Evolutionary conservation across 1,284 basidiomycete species (phyloP).

Genomic region (Ustilago bromivora): DNA sequence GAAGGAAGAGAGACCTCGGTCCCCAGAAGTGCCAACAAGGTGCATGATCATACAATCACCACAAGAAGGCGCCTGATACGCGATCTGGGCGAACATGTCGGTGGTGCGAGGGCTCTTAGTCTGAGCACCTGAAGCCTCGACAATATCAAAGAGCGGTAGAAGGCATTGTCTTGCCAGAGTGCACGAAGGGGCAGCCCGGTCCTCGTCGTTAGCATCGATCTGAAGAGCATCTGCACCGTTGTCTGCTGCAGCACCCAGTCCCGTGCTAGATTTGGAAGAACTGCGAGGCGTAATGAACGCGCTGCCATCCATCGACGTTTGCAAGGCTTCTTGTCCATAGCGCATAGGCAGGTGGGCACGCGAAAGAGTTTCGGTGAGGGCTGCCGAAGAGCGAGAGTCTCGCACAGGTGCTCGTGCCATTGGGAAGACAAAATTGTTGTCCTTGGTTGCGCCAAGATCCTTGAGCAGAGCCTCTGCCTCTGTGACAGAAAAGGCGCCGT

Average conservation of each 20-base stretch:
- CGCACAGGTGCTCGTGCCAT: conserved; percentile 6
- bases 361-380: conserved; percentile 3
- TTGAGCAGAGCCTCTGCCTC: conserved; percentile 22
- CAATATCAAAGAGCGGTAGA: background rate
- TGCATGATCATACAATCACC: conserved; percentile 30
- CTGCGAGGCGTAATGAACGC: conserved; percentile 9
- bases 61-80: conserved; percentile 10
- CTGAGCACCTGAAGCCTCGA: background rate
- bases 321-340: conserved; percentile 7
- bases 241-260: background rate
- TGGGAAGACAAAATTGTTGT: background rate
- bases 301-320: conserved; percentile 23
- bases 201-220: conserved; percentile 8
- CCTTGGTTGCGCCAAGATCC: conserved; percentile 17
- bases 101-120: conserved; percentile 3
- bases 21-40: conserved; percentile 18
- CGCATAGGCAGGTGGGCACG: conserved; percentile 1
- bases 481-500: conserved; percentile 15
- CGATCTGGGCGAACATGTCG: conserved; percentile 8
- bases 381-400: background rate
- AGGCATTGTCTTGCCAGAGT: conserved; percentile 15
- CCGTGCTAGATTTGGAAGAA: background rate
- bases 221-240: background rate
- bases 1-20: conserved; percentile 22
- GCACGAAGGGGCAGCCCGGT: background rate